Evolutionary conservation across 139 green algal genomes (phyloP), one percentile per base, ranked within the genome.

Genomic region (Volvox africanus): DNA sequence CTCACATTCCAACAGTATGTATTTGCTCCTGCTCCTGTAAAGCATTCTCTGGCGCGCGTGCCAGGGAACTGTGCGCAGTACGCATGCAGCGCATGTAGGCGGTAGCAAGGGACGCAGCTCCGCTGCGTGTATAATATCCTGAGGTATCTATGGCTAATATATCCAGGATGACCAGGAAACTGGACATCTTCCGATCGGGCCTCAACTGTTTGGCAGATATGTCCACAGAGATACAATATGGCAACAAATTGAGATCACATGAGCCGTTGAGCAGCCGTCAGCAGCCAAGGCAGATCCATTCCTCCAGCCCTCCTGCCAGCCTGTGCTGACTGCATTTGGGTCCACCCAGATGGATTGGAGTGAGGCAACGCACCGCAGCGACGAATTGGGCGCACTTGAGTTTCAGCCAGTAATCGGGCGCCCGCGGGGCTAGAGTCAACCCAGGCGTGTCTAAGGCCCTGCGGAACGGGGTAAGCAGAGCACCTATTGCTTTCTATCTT

Each of bases 361-460:
- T 28, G 9, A 28, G 65, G 65, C 24, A 2, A 26, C 76, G 21
- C 76, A 82, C 76, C 76, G 76, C 76, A 18, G 76, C 76, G 1
- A 82, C 76, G 32, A 82, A 61, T 20, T 55, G 18, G 17, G 76
- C 76, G 76, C 76, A 61, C 76, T 82, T 82, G n/a, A 82, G n/a
- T 36, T 82, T 82, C 12, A 82, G 32, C 76, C 76, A 55, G 76
- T 82, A 82, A 11, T 82, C 76, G 6, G 76, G 76, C 12, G 76
- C 76, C 76, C 55, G 76, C 21, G 76, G 33, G 30, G 32, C 32
- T 14, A 61, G 32, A 36, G 55, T 61, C 32, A 26, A 36, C 6
- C 33, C 18, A 26, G 17, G 24, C 18, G 32, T 6, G 32, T 55
- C 33, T 2, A 82, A 5, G n/a, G 76, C 50, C 76, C 76, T 82